Conservation (phyloP, 140 eudicot genomes). For the Stevia rebaudiana region DNA sequence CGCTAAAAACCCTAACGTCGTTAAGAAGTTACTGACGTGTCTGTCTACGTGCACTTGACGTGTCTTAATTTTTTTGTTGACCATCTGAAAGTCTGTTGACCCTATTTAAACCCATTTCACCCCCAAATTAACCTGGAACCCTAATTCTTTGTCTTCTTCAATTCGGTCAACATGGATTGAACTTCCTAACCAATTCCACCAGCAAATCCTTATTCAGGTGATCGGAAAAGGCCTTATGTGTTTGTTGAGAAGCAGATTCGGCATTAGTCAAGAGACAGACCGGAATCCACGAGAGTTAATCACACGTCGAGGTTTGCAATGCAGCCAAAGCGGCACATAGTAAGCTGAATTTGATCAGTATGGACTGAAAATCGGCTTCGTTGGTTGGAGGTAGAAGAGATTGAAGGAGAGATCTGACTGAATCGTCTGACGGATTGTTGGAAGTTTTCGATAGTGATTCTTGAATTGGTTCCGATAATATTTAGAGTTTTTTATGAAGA, state of each 20-base stretch:
- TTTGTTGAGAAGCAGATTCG: constrained; percentile 38
- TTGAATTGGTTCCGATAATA: constrained; percentile 53
- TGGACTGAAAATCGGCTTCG: constrained; percentile 5
- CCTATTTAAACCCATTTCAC: no score
- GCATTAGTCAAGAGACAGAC: constrained; percentile 43
- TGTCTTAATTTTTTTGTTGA: no score
- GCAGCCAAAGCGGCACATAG: constrained; percentile 73
- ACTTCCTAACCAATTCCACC: constrained; percentile 61
- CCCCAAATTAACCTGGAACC: no score
- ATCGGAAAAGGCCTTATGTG: constrained; percentile 27
- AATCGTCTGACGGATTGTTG: constrained; percentile 52
- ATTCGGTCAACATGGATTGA: no score
- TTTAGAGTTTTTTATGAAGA: constrained; percentile 33
- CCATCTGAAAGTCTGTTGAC: no score
- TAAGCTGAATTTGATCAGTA: constrained; percentile 43
- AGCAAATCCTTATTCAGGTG: constrained; percentile 40
- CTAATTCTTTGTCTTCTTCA: no score
- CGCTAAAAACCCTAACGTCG: no score
- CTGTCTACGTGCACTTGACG: no score
- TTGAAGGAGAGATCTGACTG: constrained; percentile 55
- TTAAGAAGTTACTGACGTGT: no score
- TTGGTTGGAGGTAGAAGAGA: constrained; percentile 48
- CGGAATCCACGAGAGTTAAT: constrained; percentile 72
- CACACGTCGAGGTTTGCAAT: constrained; percentile 44
- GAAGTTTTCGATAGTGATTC: constrained; percentile 36